phyloP scores from a whole-genome alignment of 164 flowering plant genomes.

The Macadamia integrifolia region DNA sequence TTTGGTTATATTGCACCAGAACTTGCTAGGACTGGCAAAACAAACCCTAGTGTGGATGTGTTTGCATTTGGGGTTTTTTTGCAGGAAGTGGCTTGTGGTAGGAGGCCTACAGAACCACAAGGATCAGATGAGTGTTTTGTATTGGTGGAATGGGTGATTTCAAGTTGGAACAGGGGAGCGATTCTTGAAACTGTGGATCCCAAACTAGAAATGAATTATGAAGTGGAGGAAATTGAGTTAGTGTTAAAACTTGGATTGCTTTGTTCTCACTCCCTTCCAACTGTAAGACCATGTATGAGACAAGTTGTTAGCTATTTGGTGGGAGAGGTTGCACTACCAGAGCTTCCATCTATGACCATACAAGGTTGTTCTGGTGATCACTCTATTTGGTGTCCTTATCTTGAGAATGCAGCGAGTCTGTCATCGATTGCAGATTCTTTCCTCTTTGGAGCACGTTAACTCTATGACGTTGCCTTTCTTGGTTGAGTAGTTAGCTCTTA shows the following conservation, averaged over 20 bases:
- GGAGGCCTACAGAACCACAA: neutral
- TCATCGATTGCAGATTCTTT: neutral
- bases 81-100: neutral
- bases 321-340: conserved; percentile 4
- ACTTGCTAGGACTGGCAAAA: neutral
- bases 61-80: neutral
- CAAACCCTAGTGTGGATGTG: neutral
- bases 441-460: neutral
- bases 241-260: conserved; percentile 23
- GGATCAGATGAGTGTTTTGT: neutral
- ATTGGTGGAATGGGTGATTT: neutral
- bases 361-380: neutral
- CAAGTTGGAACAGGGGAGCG: neutral
- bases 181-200: conserved; percentile 4
- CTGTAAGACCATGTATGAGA: conserved; percentile 17
- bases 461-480: too few relatives aligned
- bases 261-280: conserved; percentile 12
- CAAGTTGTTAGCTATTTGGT: conserved; percentile 15
- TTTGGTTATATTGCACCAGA: conserved; percentile 10
- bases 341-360: neutral
- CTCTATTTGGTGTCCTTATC: neutral
- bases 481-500: too few relatives aligned
- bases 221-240: conserved; percentile 15
- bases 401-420: neutral
- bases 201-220: conserved; percentile 8